phyloP scores from a whole-genome alignment of 129 eudicot species.

The Helianthus annuus region DNA sequence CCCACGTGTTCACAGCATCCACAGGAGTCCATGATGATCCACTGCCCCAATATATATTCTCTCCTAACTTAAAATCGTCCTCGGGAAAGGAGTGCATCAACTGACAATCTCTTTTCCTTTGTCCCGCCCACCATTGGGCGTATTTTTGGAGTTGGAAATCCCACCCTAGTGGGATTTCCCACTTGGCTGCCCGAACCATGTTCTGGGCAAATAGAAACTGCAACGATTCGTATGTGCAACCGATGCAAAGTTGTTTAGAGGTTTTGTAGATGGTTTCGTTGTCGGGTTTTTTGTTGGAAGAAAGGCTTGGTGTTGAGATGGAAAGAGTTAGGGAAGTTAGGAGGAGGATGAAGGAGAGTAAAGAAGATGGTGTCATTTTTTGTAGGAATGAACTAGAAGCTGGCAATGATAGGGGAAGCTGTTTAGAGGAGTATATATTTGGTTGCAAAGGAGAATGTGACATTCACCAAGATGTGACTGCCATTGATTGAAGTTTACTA shows the following conservation, averaged over 20 bases:
- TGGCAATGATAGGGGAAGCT: constrained; percentile 27
- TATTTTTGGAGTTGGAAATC: constrained; percentile 57
- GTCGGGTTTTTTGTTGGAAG: constrained; percentile 31
- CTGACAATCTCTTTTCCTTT: constrained; percentile 55
- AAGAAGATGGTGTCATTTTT: constrained; percentile 35
- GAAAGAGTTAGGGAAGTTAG: constrained; percentile 29
- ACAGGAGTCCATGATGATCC: constrained; percentile 64
- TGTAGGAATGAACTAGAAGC: background rate
- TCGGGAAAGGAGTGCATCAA: constrained; percentile 75
- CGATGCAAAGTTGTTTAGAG: constrained; percentile 67
- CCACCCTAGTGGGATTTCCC: constrained; percentile 70
- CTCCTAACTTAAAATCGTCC: constrained; percentile 67
- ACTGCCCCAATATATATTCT: constrained; percentile 81
- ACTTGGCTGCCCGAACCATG: constrained; percentile 65
- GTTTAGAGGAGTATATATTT: constrained; percentile 11
- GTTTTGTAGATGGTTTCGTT: constrained; percentile 56
- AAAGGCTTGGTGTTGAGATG: constrained; percentile 25
- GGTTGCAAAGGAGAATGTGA: constrained; percentile 19
- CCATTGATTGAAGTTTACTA: constrained; percentile 16
- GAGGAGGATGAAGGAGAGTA: constrained; percentile 30
- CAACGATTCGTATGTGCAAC: constrained; percentile 58
- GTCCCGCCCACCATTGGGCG: constrained; percentile 81
- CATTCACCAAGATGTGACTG: constrained; percentile 36
- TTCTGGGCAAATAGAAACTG: constrained; percentile 67
- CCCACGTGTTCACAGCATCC: constrained; percentile 77